phyloP scores from a whole-genome alignment of 805 yeast genomes.

The Lachancea mirantina region DNA sequence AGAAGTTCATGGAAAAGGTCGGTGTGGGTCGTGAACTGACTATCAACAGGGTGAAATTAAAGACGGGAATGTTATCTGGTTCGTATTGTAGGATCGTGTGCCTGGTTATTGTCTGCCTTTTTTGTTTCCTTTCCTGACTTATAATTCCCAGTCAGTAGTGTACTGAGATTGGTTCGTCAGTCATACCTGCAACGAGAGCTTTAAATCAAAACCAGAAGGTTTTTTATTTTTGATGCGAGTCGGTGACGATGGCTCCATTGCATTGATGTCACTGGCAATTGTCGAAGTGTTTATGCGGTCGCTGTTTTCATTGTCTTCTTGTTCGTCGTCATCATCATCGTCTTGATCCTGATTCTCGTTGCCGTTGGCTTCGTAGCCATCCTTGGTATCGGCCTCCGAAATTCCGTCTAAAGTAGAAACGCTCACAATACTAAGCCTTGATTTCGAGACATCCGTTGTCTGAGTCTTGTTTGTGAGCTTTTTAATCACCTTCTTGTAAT shows the following conservation, averaged over 20 bases:
- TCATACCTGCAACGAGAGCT: conserved; percentile 2
- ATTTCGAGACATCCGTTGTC: conserved; percentile 7
- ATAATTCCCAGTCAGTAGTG: too few relatives aligned
- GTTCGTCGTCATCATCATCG: conserved; percentile 13
- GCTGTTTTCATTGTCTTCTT: conserved; percentile 4
- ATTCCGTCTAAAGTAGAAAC: conserved; percentile 6
- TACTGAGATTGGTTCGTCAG: too few relatives aligned
- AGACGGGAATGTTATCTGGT: too few relatives aligned
- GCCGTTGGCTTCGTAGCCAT: conserved; percentile 5
- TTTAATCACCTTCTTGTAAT: conserved; percentile 21
- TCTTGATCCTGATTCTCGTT: conserved; percentile 9
- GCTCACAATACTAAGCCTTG: conserved; percentile 7
- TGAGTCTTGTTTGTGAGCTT: conserved; percentile 11
- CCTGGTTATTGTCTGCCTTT: too few relatives aligned
- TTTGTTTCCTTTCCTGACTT: too few relatives aligned
- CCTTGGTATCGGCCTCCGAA: conserved; percentile 5
- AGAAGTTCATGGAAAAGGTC: too few relatives aligned
- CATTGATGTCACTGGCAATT: conserved; percentile 1
- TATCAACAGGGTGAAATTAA: too few relatives aligned
- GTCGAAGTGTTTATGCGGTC: conserved; percentile 5
- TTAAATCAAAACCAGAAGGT: conserved; percentile 5
- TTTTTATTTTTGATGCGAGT: conserved; percentile 4
- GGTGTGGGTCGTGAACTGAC: too few relatives aligned
- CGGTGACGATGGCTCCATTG: background rate
- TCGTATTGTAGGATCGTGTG: too few relatives aligned